Conservation (phyloP, 805 yeast genomes). For the Nakazawaea ernobii region DNA sequence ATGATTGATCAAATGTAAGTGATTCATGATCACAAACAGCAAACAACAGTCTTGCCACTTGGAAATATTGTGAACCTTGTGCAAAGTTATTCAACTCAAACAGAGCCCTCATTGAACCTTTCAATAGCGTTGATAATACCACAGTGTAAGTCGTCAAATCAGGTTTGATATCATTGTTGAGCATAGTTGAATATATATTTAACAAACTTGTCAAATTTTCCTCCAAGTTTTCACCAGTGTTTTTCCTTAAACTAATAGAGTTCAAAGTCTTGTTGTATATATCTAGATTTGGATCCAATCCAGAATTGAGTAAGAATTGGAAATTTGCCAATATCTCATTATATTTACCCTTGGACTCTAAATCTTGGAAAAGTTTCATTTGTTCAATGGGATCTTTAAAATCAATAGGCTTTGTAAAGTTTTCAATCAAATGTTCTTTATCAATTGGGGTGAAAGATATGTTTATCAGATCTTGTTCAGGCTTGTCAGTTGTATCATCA, state of each 20-base stretch:
- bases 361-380: constrained; percentile 18
- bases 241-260: constrained; percentile 47
- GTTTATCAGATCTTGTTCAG: neutral
- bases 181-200: constrained; percentile 63
- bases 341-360: constrained; percentile 18
- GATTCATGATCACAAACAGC: constrained; percentile 17
- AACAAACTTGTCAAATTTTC: constrained; percentile 55
- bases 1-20: neutral
- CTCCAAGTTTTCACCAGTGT: constrained; percentile 50
- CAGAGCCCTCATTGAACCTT: constrained; percentile 40
- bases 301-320: constrained; percentile 23
- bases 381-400: constrained; percentile 11
- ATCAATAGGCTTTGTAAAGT: constrained; percentile 1
- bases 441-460: neutral
- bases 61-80: constrained; percentile 43
- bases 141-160: constrained; percentile 46
- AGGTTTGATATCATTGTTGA: constrained; percentile 52
- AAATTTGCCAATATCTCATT: constrained; percentile 29
- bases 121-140: constrained; percentile 44
- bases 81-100: constrained; percentile 24
- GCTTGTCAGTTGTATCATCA: neutral
- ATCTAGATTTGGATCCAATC: constrained; percentile 43
- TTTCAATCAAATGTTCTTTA: neutral
- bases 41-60: constrained; percentile 44
- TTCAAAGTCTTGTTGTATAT: constrained; percentile 48